These are phyloP conservation scores for Colletotrichum endophyticum DNA, from an alignment of 2,329 filamentous ascomycete genomes.

Conservation along the genomic window DNA sequence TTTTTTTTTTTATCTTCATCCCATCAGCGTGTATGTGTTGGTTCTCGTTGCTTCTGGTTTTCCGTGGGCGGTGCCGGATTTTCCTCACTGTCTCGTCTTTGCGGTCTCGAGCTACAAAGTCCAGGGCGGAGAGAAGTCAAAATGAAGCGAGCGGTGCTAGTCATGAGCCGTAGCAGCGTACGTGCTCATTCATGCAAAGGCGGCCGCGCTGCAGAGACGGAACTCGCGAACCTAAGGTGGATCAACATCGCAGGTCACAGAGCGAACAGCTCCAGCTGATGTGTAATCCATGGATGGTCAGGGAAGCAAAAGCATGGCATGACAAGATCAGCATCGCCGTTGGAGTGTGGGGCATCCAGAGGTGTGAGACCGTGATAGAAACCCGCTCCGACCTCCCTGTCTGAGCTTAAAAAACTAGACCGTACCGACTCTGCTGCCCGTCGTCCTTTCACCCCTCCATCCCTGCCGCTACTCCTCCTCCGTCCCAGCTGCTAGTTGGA, in stretches of 20 bases:
- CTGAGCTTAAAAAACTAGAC: constrained; percentile 3
- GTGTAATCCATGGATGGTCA: background rate
- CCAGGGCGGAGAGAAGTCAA: background rate
- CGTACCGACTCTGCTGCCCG: background rate
- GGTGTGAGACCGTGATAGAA: background rate
- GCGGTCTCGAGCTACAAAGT: background rate
- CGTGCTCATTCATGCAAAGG: background rate
- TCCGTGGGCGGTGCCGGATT: background rate
- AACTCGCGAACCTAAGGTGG: background rate
- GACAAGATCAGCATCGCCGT: background rate
- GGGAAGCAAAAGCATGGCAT: background rate
- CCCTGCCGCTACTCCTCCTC: background rate
- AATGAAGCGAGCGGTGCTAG: background rate
- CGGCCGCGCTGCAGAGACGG: background rate
- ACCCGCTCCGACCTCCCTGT: constrained; percentile 12
- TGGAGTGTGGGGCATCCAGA: background rate
- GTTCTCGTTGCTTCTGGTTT: background rate
- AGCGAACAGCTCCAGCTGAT: background rate
- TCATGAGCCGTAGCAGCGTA: background rate
- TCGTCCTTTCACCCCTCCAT: background rate
- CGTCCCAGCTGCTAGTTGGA: background rate
- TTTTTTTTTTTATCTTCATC: background rate
- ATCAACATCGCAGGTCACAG: background rate
- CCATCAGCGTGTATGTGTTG: background rate
- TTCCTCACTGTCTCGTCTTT: background rate